Base-by-base conservation (phyloP, 2,329 filamentous ascomycete genomes). In the Claviceps arundinis region DNA sequence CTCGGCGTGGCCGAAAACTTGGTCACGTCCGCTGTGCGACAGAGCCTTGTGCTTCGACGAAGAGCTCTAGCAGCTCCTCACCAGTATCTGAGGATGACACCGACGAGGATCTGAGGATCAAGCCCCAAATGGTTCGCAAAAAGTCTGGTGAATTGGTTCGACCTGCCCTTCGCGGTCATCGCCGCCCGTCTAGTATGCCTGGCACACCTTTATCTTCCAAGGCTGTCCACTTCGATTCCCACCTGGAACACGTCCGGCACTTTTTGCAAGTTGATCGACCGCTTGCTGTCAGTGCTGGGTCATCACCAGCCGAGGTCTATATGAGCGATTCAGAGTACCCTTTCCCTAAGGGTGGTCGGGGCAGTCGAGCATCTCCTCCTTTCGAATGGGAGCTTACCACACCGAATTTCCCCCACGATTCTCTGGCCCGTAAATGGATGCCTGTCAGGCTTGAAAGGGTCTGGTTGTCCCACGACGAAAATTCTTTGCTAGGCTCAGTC, bases 141-240 rank as follows among this genome's bases (percentile, higher is more conserved):
- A 98, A 98, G 76, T 97, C 93, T 41, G 93, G 93, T 37, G 93
- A 98, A 70, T 77, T 98, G 38, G 93, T 98, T 53, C 84, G 93
- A 60, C 93, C 93, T 13, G 93, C 93, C 19, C 78, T 98, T 50
- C 83, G 93, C 41, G 75, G 87, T 13, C 79, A 80, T 57, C 78
- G 88, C 57, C 81, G 93, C 53, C 91, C 91, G 1, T 95, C 88
- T 3, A 97, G 91, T 71, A 95, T 97, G 88, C 93, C 93, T 8
- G 93, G 93, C 51, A 98, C 93, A 0, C 93, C 93, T 0, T 93
- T 91, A 8, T 97, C 91, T 65, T 86, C 85, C 59, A 98, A 98
- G 68, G 89, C 87, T 13, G 93, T 98, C n/a, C 93, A 98, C 69
- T 98, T 98, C 65, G 93, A 97, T 69, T 88, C 91, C 26, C 88